Evolutionary conservation across 2,329 filamentous ascomycete genomes (phyloP), one percentile per base, ranked within the genome.

Genomic region (Endoconidiophora polonica): DNA sequence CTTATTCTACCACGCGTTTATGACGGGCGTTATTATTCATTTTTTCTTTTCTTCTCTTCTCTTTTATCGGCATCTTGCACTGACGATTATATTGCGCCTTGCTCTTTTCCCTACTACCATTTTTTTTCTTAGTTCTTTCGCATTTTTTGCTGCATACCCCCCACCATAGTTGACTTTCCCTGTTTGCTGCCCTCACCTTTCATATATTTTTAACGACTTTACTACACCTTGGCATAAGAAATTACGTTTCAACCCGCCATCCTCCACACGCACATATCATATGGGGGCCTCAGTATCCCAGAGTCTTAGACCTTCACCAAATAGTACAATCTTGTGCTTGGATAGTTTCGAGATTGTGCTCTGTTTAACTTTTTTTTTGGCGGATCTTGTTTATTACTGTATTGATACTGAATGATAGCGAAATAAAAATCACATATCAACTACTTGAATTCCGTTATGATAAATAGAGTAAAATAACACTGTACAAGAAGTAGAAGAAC

Each of bases 351-450:
- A 18, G 16, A 18, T 42, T 41, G 20, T 48, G 46, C 26, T 40
- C 54, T 46, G 37, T 50, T 23, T 44, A 7, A 22, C 46, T 41
- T 44, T 44, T 5, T 38, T 44, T 38, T 44, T 41, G 42, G 26
- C 20, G 41, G 33, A 42, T 41, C 33, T 44, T 47, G 24, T 22
- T 18, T 22, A 36, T 23, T 23, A 33, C 18, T 29, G 24, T 18
- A 16, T 38, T 12, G 26, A 29, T 41, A 26, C 9, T 4, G 6
- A 20, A 12, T 5, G 12, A 46, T 46, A 20, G 24, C 37, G 16
- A 38, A 14, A 16, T 36, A 10, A 12, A 33, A 29, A 9, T 29
- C 12, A 29, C 12, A 29, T 5, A 9, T 29, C 7, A 29, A 29
- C 12, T 29, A 29, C 12, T 10, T 29, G 12, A 29, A 29, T 29